A percentile compares a stretch with the other conserved stretches of the same genome.
Conservation (phyloP, 2,329 filamentous ascomycete species). For the Pseudocercospora musae region DNA sequence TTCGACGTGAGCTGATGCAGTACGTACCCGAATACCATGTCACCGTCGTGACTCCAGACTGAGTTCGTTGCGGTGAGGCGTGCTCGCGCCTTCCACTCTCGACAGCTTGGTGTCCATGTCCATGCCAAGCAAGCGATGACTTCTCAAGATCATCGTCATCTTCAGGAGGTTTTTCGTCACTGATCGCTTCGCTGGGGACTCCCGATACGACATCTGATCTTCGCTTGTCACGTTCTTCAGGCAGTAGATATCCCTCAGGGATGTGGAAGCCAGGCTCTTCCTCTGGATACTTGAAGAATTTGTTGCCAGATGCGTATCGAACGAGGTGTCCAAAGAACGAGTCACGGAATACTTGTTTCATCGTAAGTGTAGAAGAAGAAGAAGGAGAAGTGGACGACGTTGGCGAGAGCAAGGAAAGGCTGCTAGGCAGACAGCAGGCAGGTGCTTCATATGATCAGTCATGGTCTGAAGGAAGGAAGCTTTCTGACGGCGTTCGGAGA, state of each 20-base stretch:
- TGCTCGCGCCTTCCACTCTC: neutral
- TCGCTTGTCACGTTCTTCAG: neutral
- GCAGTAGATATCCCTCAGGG: neutral
- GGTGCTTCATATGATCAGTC: neutral
- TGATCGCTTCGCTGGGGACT: neutral
- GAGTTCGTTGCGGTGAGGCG: neutral
- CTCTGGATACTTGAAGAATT: conserved; percentile 7
- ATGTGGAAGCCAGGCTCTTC: conserved; percentile 7
- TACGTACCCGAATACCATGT: conserved; percentile 36
- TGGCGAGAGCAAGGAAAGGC: neutral
- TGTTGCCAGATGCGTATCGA: neutral
- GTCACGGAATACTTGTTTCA: conserved; percentile 1
- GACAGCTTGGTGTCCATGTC: neutral
- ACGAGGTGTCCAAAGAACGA: conserved; percentile 4
- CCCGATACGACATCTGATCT: neutral
- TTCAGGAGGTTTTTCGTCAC: neutral
- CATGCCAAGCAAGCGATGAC: neutral
- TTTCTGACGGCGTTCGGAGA: neutral
- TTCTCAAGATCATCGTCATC: neutral
- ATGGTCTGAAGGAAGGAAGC: neutral
- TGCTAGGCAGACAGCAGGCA: neutral
- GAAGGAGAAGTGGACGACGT: neutral
- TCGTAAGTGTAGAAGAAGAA: neutral
- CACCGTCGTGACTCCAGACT: conserved; percentile 1
- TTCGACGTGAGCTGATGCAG: neutral